Base-by-base conservation (phyloP, 116 monocot genomes). In the Posidonia oceanica region DNA sequence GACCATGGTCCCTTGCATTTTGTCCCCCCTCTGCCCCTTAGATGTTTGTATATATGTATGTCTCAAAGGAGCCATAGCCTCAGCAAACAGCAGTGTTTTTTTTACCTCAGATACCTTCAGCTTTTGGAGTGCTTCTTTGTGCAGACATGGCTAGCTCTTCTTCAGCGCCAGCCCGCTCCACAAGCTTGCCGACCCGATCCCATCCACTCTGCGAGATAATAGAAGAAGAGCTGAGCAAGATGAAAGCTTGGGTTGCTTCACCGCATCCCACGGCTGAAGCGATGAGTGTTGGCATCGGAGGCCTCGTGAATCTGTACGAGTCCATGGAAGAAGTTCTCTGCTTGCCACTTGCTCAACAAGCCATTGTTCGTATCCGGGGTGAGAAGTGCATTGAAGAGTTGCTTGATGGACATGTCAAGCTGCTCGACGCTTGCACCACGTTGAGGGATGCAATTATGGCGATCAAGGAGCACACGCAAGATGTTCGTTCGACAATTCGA, bases 281-380 rank as follows among this genome's bases (percentile, higher is more conserved):
- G 54, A 60, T 84, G 20, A 17, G 29, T 44, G 52, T 52, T 62
- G 70, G 63, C 16, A 36, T 88, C 36, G 54, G 12, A 22, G 68
- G 70, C 14, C 72, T 89, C 14, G 59, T 54, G 40, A 29, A 64
- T 39, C 20, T 83, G 68, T 77, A 81, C 52, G 67, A 75, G 10
- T 55, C 54, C 52, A 72, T 89, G 0, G 75, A 79, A 20, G 76
- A 77, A 5, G 60, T 85, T 17, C 78, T 88, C 8, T 60, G 59
- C 55, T 38, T 80, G 58, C 77, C 82, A 3, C 20, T 52, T 69
- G 80, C 38, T 67, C 79, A 72, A 71, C 64, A 75, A 54, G 41
- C 6, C 5, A 63, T 84, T 58, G 36, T 12, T 39, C 54, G 66
- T 17, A 36, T 3, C 6, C 79, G 72, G 38, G 39, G 79, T 3